phyloP scores from a whole-genome alignment of 345 rosid species.

The Gossypioides kirkii region DNA sequence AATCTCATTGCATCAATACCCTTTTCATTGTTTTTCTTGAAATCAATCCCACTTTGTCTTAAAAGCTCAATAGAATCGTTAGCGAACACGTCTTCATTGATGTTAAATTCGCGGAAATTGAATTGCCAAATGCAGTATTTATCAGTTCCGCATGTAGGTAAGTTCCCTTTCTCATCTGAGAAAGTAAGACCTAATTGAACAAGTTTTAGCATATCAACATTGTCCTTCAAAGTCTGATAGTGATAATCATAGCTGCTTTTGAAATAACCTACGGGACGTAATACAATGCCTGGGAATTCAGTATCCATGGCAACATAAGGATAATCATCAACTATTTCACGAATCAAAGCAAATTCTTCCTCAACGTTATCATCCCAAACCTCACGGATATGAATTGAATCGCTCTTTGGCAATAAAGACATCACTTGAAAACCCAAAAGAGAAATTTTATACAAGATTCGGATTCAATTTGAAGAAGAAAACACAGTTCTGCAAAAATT shows the following conservation, averaged over 20 bases:
- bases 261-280: slow-evolving; percentile 68
- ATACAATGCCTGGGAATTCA: slow-evolving; percentile 58
- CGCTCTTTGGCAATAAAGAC: slow-evolving; percentile 65
- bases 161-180: slow-evolving; percentile 71
- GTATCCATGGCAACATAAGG: slow-evolving; percentile 36
- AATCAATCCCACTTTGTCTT: slow-evolving; percentile 68
- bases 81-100: slow-evolving; percentile 55
- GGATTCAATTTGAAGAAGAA: background rate
- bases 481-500: slow-evolving; percentile 18
- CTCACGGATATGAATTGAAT: slow-evolving; percentile 77
- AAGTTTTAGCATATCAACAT: slow-evolving; percentile 55
- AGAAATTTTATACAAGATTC: background rate
- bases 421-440: slow-evolving; percentile 28
- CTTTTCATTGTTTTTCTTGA: slow-evolving; percentile 47
- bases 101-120: slow-evolving; percentile 69
- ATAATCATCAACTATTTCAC: slow-evolving; percentile 60
- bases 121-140: slow-evolving; percentile 4
- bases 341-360: slow-evolving; percentile 23
- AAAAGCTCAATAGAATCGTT: slow-evolving; percentile 77
- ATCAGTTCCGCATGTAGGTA: slow-evolving; percentile 41
- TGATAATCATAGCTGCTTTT: slow-evolving; percentile 60
- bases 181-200: slow-evolving; percentile 84
- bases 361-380: slow-evolving; percentile 37
- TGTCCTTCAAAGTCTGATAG: slow-evolving; percentile 43
- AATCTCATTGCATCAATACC: slow-evolving; percentile 63